phyloP scores from a whole-genome alignment of 2,329 filamentous ascomycete species.

The Aureobasidium zeae region DNA sequence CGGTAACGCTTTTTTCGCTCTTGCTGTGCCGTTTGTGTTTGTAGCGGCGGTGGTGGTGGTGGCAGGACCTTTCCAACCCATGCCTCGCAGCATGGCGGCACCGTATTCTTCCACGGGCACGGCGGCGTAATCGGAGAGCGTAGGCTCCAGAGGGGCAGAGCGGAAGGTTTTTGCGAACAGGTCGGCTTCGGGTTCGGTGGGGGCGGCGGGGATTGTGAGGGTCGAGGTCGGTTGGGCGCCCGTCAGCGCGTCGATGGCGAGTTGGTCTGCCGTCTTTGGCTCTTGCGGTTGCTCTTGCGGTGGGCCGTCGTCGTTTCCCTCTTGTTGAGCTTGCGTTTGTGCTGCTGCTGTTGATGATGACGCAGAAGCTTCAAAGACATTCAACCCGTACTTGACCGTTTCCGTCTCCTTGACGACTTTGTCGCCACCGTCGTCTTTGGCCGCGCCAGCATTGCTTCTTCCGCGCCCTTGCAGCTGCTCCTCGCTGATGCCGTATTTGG shows the following conservation, averaged over 20 bases:
- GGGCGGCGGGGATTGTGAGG: constrained; percentile 30
- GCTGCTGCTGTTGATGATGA: constrained; percentile 34
- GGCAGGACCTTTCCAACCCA: constrained; percentile 72
- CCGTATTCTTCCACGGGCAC: constrained; percentile 94
- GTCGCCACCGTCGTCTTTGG: constrained; percentile 18
- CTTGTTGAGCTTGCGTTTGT: constrained; percentile 35
- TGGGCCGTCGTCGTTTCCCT: constrained; percentile 23
- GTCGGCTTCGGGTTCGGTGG: constrained; percentile 51
- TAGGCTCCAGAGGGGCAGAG: constrained; percentile 63
- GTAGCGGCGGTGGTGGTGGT: background rate
- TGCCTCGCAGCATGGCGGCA: constrained; percentile 76
- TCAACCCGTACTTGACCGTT: constrained; percentile 39
- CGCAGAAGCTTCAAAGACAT: constrained; percentile 5
- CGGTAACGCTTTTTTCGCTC: constrained; percentile 1
- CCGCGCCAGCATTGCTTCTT: background rate
- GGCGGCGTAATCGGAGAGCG: constrained; percentile 73
- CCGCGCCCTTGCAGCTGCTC: constrained; percentile 39
- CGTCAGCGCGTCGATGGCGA: constrained; percentile 40
- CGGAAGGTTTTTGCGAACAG: constrained; percentile 62
- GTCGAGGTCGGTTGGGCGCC: constrained; percentile 31
- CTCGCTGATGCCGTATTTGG: constrained; percentile 51
- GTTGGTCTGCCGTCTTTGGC: constrained; percentile 47
- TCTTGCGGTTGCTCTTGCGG: constrained; percentile 23
- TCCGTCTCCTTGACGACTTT: constrained; percentile 23
- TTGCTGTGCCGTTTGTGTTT: background rate